Evolutionary conservation across 768 basidiomycete genomes (phyloP), one percentile per base, ranked within the genome.

Genomic region (Phanerochaete carnosa): DNA sequence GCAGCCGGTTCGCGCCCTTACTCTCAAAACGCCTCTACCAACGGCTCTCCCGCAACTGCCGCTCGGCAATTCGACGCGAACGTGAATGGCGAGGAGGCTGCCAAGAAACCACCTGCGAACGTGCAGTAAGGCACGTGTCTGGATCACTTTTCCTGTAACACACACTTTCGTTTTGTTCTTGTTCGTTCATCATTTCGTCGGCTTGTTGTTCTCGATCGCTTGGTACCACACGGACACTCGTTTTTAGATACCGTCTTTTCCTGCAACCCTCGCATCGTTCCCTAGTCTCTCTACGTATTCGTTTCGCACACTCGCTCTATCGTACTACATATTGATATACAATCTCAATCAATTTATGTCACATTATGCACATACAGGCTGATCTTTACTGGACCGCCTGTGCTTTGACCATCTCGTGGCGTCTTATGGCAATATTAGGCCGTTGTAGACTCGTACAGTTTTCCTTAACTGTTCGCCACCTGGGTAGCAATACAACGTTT

Each of bases 11-110:
- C 57, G 23, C 50, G 35, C 12, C 61, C 46, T 5, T 61, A 58
- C 58, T 68, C 69, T 19, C 66, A 66, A 45, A 62, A 64, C 47
- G 64, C 60, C 62, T 69, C 68, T 1, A 59, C 66, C 2, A 62
- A 61, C 22, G 64, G 66, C 54, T 64, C 69, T 2, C 67, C 69
- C 45, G 57, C 54, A 3, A 26, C 32, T 8, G 23, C 32, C 33
- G 9, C 54, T 29, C 35, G 35, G 12, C 54, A 35, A 1, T 26
- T 55, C 35, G 35, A 55, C 54, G 19, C 39, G 19, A 43, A 43
- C 39, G 39, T 19, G 39, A 43, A 43, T 19, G 51, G 51, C 51
- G 54, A 25, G 23, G 54, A 43, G 23, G 52, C 28, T 35, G 6
- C 22, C n/a, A 37, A 55, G 35, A 55, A 55, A 23, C 23, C 35